Evolutionary conservation across 176 grass and related monocot genomes (phyloP), one percentile per base, ranked within the genome.

Genomic region (Hyparrhenia diplandra): DNA sequence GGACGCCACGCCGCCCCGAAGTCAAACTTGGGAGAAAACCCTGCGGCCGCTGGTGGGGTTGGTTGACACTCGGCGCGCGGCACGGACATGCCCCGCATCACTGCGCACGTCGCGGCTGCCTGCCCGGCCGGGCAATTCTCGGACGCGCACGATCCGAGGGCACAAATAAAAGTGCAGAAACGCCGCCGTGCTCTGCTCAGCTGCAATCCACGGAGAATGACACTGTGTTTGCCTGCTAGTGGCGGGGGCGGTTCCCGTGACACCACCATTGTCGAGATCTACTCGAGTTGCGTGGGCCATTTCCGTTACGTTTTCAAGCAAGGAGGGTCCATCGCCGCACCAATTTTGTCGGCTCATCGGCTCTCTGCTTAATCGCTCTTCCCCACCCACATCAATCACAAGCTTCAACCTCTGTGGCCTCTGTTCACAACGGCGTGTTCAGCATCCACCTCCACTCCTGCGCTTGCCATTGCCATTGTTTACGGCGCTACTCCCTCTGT

Each of bases 81-180:
- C 17, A 75, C 49, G 31, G 10, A 75, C 72, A 58, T 75, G 72
- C 11, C 73, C 21, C 32, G 51, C 47, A 75, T 39, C 52, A 21
- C 80, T 21, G n/a, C 59, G 59, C 80, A 74, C 70, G 70, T 64
- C 68, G 54, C 52, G 32, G 52, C 31, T 32, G 31, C 31, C n/a
- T n/a, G n/a, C n/a, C n/a, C n/a, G n/a, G n/a, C n/a, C n/a, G n/a
- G n/a, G n/a, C n/a, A n/a, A 27, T 60, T 24, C 21, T 45, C 43
- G 37, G 58, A 64, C 37, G 76, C 10, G 27, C 76, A 23, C 40
- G 76, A 60, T n/a, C 51, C 13, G 13, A 76, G 73, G 57, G 71
- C 4, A 30, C 43, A 29, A 47, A 28, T 23, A 10, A 5, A 59
- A 28, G n/a, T 10, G 24, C 69, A 46, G 42, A 42, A 27, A 43